Evolutionary conservation across 2,329 filamentous ascomycete species (phyloP).

Genomic region (Apiospora koreana): DNA sequence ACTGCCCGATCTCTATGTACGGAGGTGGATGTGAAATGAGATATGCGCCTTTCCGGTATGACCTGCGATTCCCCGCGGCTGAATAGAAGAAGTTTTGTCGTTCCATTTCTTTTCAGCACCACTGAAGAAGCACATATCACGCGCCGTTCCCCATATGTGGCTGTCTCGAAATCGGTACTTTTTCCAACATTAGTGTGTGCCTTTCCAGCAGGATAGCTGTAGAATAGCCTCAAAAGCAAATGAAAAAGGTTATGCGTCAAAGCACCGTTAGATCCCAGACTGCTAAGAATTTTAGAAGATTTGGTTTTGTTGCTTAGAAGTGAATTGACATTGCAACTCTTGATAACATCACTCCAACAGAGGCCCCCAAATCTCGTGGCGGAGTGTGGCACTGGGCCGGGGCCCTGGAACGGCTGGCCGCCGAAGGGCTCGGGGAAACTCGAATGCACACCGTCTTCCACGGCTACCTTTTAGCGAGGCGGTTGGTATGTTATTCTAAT

Average conservation of each 20-base stretch:
- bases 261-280: background rate
- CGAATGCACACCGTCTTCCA: background rate
- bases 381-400: background rate
- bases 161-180: background rate
- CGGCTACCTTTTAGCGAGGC: background rate
- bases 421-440: background rate
- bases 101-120: background rate
- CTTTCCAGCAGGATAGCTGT: background rate
- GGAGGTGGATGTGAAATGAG: background rate
- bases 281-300: background rate
- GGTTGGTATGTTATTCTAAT: background rate
- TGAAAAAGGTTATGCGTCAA: background rate
- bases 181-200: background rate
- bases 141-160: background rate
- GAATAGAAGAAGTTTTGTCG: background rate
- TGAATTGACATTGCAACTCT: background rate
- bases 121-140: background rate
- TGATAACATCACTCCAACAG: background rate
- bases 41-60: constrained; percentile 4
- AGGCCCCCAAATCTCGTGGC: background rate
- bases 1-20: background rate
- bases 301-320: background rate
- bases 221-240: background rate
- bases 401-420: background rate
- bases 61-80: background rate